phyloP scores from a whole-genome alignment of 768 basidiomycete species.

The Leccinum longicurvipes region DNA sequence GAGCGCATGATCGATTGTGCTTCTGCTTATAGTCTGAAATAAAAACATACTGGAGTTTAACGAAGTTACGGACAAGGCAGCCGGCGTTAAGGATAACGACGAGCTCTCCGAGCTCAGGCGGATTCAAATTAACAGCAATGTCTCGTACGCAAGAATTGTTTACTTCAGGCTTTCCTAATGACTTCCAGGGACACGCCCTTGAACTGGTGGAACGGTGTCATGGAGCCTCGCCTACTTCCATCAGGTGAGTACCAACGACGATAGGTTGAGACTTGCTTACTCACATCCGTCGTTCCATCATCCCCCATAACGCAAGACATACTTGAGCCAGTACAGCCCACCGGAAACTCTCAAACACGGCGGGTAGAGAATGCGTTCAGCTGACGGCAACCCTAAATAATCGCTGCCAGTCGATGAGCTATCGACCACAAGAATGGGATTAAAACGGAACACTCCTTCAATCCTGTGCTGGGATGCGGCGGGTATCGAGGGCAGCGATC shows the following conservation, averaged over 20 bases:
- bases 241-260: background rate
- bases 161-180: constrained; percentile 87
- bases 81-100: constrained; percentile 94
- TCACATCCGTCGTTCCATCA: constrained; percentile 85
- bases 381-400: constrained; percentile 78
- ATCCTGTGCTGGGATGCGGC: too few species aligned
- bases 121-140: constrained; percentile 61
- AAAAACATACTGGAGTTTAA: constrained; percentile 74
- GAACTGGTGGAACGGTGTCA: constrained; percentile 97
- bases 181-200: constrained; percentile 87
- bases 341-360: constrained; percentile 95
- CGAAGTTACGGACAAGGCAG: constrained; percentile 90
- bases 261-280: constrained; percentile 21
- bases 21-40: constrained; percentile 77
- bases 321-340: constrained; percentile 94
- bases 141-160: constrained; percentile 77
- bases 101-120: constrained; percentile 92
- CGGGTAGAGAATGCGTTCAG: constrained; percentile 96
- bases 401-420: too few species aligned
- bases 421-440: too few species aligned
- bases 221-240: constrained; percentile 82
- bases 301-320: constrained; percentile 92
- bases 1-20: constrained; percentile 96
- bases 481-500: too few species aligned
- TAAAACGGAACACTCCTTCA: too few species aligned